Evolutionary conservation across 75 land plant genomes (phyloP), one percentile per base, ranked within the genome.

Genomic region (Pinus albicaulis): DNA sequence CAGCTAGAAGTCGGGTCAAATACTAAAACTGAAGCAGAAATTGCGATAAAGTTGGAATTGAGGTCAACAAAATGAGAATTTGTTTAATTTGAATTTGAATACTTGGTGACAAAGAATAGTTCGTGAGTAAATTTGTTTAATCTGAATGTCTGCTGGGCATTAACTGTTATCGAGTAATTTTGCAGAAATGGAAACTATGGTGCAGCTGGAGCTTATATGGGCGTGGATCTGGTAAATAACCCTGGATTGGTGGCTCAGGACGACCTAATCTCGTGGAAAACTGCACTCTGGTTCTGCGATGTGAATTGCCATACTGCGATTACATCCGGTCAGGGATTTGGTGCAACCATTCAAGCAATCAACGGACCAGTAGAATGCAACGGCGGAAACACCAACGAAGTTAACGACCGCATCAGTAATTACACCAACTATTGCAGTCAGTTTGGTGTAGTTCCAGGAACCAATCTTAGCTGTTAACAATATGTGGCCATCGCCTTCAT

Each of bases 381-480:
- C 28, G 85, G 82, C 6, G n/a, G 25, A 23, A 71, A 80, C 34
- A 17, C 79, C 20, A 73, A 48, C 8, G 23, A 55, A 1, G 76
- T 84, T 6, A 7, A 77, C 1, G 76, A 56, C 26, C 72, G 88
- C 16, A 70, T 82, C 5, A 41, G 41, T 23, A 74, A 64, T 58
- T 86, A 86, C 60, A 79, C 14, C 16, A 68, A 72, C 58, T 86
- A 77, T 22, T 82, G 87, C 58, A 57, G 58, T 16, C 77, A 78
- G 56, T 23, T 89, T 23, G 82, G 81, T 26, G 87, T 89, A 56
- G 65, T 59, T 55, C 79, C 90, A 12, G 87, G 87, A 6, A 57
- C 22, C 28, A 82, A 82, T n/a, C 79, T 79, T 22, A 57, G 34
- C 60, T 86, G 88, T 23, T 86, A 77, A 25, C 25, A 25, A 36